A percentile compares a stretch with the other conserved stretches of the same genome.
Conservation (phyloP, 1,139 yeast species). For the Hyphopichia pseudoburtonii region DNA sequence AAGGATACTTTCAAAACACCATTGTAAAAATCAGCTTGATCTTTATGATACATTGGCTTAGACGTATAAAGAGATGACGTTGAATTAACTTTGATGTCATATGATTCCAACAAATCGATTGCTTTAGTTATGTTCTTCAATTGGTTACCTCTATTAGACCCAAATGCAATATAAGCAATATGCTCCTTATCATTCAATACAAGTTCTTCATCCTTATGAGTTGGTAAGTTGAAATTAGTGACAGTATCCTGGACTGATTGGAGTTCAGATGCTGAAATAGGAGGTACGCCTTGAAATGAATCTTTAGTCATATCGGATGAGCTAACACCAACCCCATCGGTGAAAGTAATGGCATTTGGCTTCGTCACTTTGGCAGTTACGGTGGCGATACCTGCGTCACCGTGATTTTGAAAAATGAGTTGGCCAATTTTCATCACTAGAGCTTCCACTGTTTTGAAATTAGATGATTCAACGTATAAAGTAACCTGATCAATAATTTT, state of each 20-base stretch:
- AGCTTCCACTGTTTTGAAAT: conserved; percentile 92
- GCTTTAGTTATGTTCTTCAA: conserved; percentile 62
- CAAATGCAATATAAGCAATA: conserved; percentile 78
- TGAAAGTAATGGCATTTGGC: conserved; percentile 83
- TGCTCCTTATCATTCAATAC: conserved; percentile 29
- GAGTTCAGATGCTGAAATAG: conserved; percentile 21
- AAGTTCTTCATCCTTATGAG: conserved; percentile 19
- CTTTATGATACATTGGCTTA: conserved; percentile 85
- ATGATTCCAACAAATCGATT: conserved; percentile 44
- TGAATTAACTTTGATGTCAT: conserved; percentile 48
- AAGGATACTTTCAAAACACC: conserved; percentile 69
- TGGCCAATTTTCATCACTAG: conserved; percentile 75
- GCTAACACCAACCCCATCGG: conserved; percentile 89
- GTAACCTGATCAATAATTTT: conserved; percentile 47
- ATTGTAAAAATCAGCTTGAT: conserved; percentile 81
- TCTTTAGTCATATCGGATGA: conserved; percentile 46
- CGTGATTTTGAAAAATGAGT: conserved; percentile 45
- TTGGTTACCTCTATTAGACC: conserved; percentile 81
- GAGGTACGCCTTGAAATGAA: conserved; percentile 28
- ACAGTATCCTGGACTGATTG: conserved; percentile 1
- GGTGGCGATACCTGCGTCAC: conserved; percentile 32
- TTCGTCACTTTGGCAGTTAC: conserved; percentile 69
- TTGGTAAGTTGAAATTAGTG: conserved; percentile 39
- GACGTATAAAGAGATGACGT: conserved; percentile 84
- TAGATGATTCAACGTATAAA: conserved; percentile 65